A percentile compares a stretch with the other conserved stretches of the same genome.
Conservation (phyloP, 1,139 yeast species). For the Petasospora rhodanensis region DNA sequence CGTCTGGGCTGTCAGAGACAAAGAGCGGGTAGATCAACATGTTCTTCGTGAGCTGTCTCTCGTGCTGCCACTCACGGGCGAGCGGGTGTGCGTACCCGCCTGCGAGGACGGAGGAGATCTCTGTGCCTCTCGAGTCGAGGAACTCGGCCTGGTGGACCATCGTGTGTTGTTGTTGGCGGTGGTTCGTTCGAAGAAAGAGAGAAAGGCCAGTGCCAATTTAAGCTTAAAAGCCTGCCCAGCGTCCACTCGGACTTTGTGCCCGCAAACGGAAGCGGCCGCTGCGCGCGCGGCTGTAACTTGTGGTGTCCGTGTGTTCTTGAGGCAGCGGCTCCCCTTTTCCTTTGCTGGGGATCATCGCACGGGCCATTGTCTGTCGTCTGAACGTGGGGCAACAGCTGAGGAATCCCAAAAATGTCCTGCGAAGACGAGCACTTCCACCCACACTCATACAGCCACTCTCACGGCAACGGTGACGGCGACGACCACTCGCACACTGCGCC, state of each 20-base stretch:
- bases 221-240: no score
- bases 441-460: slow-evolving; percentile 26
- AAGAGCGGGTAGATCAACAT: slow-evolving; percentile 94
- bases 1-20: slow-evolving; percentile 77
- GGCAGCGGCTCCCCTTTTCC: no score
- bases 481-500: slow-evolving; percentile 54
- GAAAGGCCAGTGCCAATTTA: no score
- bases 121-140: slow-evolving; percentile 51
- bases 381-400: no score
- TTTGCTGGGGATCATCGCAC: no score
- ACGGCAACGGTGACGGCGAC: slow-evolving; percentile 29
- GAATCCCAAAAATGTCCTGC: slow-evolving; percentile 31
- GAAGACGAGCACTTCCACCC: slow-evolving; percentile 31
- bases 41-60: slow-evolving; percentile 73
- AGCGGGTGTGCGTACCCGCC: slow-evolving; percentile 95
- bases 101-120: slow-evolving; percentile 74
- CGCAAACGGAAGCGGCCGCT: no score
- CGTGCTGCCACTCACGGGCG: slow-evolving; percentile 86
- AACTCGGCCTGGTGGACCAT: slow-evolving; percentile 61
- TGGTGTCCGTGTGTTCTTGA: no score
- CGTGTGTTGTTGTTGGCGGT: background rate
- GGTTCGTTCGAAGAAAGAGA: no score
- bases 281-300: no score
- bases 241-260: no score
- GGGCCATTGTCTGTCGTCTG: no score